Conservation (phyloP, 192 early-diverging fungal species). For the Entomortierella chlamydospora region DNA sequence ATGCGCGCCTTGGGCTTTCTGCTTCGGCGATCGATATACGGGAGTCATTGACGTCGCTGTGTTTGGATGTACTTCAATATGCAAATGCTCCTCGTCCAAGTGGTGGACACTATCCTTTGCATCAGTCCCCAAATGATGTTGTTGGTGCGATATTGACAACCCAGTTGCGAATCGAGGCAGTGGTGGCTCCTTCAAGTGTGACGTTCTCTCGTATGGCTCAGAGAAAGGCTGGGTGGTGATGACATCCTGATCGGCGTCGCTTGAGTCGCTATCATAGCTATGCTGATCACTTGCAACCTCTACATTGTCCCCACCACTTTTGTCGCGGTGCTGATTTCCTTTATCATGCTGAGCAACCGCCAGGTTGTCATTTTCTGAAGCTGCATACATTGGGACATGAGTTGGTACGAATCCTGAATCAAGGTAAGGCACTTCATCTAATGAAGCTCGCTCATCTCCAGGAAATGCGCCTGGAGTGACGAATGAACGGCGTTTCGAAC, state of each 20-base stretch:
- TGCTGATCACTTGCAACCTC: neutral
- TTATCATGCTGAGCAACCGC: constrained; percentile 2
- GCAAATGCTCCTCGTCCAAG: constrained; percentile 4
- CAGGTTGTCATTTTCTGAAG: constrained; percentile 28
- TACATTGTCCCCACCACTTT: neutral
- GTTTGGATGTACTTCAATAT: constrained; percentile 19
- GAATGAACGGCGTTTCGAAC: constrained; percentile 39
- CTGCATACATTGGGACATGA: constrained; percentile 44
- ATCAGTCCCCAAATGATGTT: neutral
- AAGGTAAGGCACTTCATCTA: neutral
- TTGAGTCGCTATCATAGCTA: constrained; percentile 5
- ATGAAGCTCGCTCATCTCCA: constrained; percentile 20
- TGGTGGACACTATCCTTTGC: neutral
- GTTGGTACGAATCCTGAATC: neutral
- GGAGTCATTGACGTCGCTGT: neutral
- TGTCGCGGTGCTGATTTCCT: neutral
- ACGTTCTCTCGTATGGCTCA: constrained; percentile 20
- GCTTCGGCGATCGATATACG: neutral
- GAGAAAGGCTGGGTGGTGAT: constrained; percentile 17
- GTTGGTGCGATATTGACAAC: neutral
- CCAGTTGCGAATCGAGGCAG: constrained; percentile 22
- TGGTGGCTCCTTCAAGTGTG: constrained; percentile 5
- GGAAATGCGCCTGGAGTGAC: constrained; percentile 45
- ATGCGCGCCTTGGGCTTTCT: neutral
- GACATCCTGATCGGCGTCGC: constrained; percentile 11